Evolutionary conservation across 495 filamentous ascomycete species (phyloP), one percentile per base, ranked within the genome.

Genomic region (Trichoderma gamsii): DNA sequence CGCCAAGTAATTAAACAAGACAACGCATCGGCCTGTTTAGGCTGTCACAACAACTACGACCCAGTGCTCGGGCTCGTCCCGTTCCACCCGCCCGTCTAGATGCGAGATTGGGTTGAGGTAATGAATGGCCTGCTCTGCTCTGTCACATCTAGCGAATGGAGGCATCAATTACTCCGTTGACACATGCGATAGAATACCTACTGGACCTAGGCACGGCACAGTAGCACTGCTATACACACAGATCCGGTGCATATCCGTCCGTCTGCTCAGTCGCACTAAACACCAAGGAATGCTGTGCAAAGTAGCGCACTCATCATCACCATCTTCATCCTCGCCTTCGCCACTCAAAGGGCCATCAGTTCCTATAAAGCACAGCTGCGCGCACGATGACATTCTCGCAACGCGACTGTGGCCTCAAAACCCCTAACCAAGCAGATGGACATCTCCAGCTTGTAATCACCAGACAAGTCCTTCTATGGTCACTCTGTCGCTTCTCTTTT

Each of bases 361-460:
- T 38, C 35, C 35, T 38, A 38, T 38, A 38, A 38, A 9, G 35
- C 5, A 38, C 8, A 7, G 35, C 35, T 38, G 8, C 35, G 35
- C 35, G 35, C 35, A 38, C 35, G 35, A 38, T 38, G 35, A 38
- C 35, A 38, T 38, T 38, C 35, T 38, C 35, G 35, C 35, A 38
- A 38, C 35, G 7, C 35, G 18, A 9, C 21, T 6, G 9, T 52
- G 49, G 21, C 49, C 49, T 52, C 49, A 52, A n/a, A 18, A 0
- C 49, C 25, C 12, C 49, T 16, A 51, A 52, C 25, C 49, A 52
- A 18, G n/a, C 49, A 6, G 49, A 23, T n/a, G n/a, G n/a, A n/a
- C 49, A 23, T 23, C 18, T 52, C 49, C 49, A 52, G n/a, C 49
- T n/a, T 52, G 49, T 52, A n/a, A 52, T n/a, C 49, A 52, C 16